phyloP scores from a whole-genome alignment of 768 basidiomycete species.

The Lactarius quietus region DNA sequence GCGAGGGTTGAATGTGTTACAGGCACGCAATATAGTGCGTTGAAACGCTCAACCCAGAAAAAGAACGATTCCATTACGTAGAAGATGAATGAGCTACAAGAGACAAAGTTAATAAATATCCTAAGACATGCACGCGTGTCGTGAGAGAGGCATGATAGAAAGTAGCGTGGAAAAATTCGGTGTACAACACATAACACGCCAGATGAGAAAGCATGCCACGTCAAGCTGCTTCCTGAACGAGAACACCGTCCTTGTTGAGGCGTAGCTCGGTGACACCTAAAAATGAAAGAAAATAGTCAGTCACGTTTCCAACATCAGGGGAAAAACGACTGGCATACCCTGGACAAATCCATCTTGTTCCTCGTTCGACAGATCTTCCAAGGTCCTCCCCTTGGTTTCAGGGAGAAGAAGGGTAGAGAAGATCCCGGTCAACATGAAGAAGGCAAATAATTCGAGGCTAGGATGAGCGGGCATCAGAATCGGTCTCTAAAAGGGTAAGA shows the following conservation, averaged over 20 bases:
- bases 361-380: constrained; percentile 76
- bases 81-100: constrained; percentile 3
- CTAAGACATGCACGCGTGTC: neutral
- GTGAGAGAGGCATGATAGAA: constrained; percentile 12
- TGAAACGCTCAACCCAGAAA: neutral
- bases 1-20: neutral
- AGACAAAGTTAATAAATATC: constrained; percentile 18
- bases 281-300: neutral
- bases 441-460: constrained; percentile 74
- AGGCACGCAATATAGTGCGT: neutral
- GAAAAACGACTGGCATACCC: constrained; percentile 27
- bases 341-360: constrained; percentile 57
- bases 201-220: neutral
- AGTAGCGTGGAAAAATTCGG: neutral
- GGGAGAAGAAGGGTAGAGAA: constrained; percentile 77
- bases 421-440: constrained; percentile 85
- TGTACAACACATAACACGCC: neutral
- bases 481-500: neutral
- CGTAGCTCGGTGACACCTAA: constrained; percentile 13
- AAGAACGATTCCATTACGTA: constrained; percentile 10
- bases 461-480: constrained; percentile 5
- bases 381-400: constrained; percentile 64
- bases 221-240: neutral
- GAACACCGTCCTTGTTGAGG: constrained; percentile 18
- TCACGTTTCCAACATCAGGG: neutral